These are phyloP conservation scores for Sporopachydermia quercuum DNA, from an alignment of 805 yeast species.

Conservation along the genomic window DNA sequence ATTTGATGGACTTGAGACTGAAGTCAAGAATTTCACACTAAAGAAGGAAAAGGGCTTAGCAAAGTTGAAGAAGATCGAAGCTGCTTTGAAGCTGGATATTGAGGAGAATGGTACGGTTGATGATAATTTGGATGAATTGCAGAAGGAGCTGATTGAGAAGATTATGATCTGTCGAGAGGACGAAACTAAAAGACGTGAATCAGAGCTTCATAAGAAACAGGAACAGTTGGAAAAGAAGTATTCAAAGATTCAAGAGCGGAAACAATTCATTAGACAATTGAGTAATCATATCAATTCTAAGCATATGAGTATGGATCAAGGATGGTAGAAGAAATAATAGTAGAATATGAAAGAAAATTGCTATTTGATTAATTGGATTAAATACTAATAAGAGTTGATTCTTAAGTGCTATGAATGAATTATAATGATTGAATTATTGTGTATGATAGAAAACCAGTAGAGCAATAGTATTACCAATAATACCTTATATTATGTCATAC, in stretches of 20 bases:
- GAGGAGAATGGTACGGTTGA: too few relatives aligned
- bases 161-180: conserved; percentile 13
- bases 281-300: not conserved
- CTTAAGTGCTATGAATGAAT: too few relatives aligned
- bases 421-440: too few relatives aligned
- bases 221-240: not conserved
- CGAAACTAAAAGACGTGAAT: conserved; percentile 15
- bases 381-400: too few relatives aligned
- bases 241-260: not conserved
- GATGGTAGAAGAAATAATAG: too few relatives aligned
- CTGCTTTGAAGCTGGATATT: not conserved
- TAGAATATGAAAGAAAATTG: too few relatives aligned
- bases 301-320: not conserved
- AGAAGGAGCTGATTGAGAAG: conserved; percentile 12
- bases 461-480: too few relatives aligned
- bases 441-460: too few relatives aligned
- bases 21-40: conserved; percentile 14
- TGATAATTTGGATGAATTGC: conserved; percentile 11
- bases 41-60: conserved; percentile 11
- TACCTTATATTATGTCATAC: too few relatives aligned
- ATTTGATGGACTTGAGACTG: conserved; percentile 10
- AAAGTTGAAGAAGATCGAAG: conserved; percentile 13
- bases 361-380: too few relatives aligned
- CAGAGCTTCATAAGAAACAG: not conserved
- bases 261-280: not conserved